Percentiles rank a stretch among this genome's conserved stretches.
phyloP scores from a whole-genome alignment of 1,284 basidiomycete species.

The Somion occarium region DNA sequence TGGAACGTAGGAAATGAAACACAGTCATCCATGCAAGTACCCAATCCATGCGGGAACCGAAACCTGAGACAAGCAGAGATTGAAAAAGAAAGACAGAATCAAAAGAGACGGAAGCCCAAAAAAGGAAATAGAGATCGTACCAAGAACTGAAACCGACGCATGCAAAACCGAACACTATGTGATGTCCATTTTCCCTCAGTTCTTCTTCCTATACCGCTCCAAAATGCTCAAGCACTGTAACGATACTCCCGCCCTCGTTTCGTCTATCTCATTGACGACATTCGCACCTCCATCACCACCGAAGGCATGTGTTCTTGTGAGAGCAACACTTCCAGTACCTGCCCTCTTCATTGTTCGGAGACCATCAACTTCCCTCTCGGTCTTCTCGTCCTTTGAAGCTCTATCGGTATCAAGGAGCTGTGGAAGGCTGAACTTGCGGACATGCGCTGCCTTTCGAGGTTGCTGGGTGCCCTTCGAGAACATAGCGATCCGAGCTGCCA shows the following conservation, averaged over 20 bases:
- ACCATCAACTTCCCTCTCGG: constrained; percentile 12
- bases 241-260: not conserved
- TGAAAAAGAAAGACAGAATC: not conserved
- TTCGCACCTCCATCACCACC: constrained; percentile 10
- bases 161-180: too few species aligned
- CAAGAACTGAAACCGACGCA: not conserved
- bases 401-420: constrained; percentile 8
- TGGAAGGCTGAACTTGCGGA: constrained; percentile 11
- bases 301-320: constrained; percentile 11
- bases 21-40: too few species aligned
- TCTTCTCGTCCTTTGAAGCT: constrained; percentile 6
- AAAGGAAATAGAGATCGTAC: not conserved
- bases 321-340: constrained; percentile 2
- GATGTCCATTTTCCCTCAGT: too few species aligned
- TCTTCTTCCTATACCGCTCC: constrained; percentile 3
- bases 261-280: not conserved
- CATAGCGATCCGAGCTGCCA: not conserved
- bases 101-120: not conserved
- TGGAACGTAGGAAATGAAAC: too few species aligned
- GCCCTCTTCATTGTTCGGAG: constrained; percentile 12
- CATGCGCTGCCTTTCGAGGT: constrained; percentile 1
- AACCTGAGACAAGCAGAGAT: not conserved
- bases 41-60: too few species aligned
- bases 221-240: constrained; percentile 3
- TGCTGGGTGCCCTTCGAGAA: not conserved